Conservation (phyloP, 257 asterid genomes). For the Echites panduratus region DNA sequence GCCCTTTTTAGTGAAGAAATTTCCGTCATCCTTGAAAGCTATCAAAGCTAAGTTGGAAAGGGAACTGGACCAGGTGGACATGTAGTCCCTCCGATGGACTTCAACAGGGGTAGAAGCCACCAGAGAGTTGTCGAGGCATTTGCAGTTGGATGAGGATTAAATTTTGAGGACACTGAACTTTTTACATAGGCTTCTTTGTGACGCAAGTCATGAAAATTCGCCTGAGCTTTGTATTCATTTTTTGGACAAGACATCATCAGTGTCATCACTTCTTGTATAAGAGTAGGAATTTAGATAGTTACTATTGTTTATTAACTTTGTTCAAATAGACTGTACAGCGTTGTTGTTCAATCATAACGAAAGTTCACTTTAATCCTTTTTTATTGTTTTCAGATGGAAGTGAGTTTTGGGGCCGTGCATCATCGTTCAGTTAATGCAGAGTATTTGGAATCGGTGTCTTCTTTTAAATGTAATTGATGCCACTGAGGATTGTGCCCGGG, state of each 20-base stretch:
- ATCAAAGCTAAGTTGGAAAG: not conserved
- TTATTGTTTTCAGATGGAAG: not conserved
- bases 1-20: not conserved
- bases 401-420: not conserved
- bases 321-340: conserved; percentile 7
- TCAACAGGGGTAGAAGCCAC: not conserved
- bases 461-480: not conserved
- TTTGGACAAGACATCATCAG: conserved; percentile 1
- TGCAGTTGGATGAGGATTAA: not conserved
- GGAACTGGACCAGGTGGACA: not conserved
- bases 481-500: not conserved
- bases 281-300: conserved; percentile 1
- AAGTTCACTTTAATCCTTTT: not conserved
- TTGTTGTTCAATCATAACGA: not conserved
- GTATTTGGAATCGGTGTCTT: not conserved
- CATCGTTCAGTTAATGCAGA: not conserved
- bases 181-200: not conserved
- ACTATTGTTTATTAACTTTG: conserved; percentile 1
- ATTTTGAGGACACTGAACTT: not conserved
- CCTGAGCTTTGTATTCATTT: not conserved
- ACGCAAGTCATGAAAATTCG: conserved; percentile 15
- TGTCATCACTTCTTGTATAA: not conserved
- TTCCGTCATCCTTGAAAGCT: not conserved
- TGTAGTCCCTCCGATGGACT: not conserved
- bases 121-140: not conserved